A percentile compares a stretch with the other conserved stretches of the same genome.
phyloP scores from a whole-genome alignment of 306 rosid species.

The Hippophae rhamnoides region DNA sequence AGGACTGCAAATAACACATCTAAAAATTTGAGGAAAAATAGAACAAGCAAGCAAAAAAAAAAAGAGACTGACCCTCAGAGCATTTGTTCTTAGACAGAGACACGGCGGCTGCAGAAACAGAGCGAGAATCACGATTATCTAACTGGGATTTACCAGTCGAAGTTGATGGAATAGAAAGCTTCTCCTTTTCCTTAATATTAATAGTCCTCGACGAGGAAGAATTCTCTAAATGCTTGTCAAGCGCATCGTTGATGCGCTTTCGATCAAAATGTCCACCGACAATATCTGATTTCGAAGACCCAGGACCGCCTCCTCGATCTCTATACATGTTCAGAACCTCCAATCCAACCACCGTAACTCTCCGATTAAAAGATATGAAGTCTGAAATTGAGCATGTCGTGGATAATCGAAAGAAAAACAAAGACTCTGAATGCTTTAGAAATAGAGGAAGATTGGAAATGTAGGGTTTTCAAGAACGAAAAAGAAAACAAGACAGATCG shows the following conservation, averaged over 20 bases:
- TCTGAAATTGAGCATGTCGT: constrained; percentile 3
- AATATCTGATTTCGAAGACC: constrained; percentile 47
- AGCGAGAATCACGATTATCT: constrained; percentile 38
- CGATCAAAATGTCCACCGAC: constrained; percentile 45
- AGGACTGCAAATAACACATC: no score
- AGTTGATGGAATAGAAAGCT: constrained; percentile 42
- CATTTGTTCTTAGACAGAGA: constrained; percentile 45
- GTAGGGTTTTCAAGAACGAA: no score
- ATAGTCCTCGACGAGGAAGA: constrained; percentile 43
- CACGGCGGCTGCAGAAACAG: constrained; percentile 17
- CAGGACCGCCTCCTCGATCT: constrained; percentile 37
- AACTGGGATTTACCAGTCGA: constrained; percentile 53
- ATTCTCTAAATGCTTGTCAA: constrained; percentile 56
- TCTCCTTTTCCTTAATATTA: constrained; percentile 39
- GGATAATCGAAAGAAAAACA: neutral
- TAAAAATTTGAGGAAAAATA: no score
- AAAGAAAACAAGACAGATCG: neutral
- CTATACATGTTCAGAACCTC: constrained; percentile 32
- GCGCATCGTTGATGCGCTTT: constrained; percentile 63
- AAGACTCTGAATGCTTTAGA: neutral
- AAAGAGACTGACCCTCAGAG: constrained; percentile 36
- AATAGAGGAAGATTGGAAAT: no score
- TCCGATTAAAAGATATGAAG: constrained; percentile 3
- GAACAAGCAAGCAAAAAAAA: neutral
- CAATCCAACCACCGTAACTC: neutral